phyloP scores from a whole-genome alignment of 2,329 filamentous ascomycete species.

The Sclerotinia spermophila region DNA sequence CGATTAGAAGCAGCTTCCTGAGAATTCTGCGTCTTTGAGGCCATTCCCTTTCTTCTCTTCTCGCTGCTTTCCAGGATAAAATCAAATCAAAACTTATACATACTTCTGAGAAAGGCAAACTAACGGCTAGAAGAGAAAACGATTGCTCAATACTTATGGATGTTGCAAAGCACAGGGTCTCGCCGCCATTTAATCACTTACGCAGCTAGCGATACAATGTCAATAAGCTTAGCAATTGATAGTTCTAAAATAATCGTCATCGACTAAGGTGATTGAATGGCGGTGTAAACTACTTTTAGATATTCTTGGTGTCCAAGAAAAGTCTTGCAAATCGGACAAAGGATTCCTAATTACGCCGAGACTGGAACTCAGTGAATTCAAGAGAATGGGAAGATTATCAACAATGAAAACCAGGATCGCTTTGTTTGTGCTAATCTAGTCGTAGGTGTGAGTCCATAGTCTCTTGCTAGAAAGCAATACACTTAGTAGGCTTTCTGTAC shows the following conservation, averaged over 20 bases:
- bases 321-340: not conserved
- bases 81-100: no score
- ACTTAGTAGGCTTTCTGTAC: not conserved
- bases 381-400: not conserved
- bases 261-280: not conserved
- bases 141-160: not conserved
- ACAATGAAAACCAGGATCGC: not conserved
- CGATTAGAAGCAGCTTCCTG: not conserved
- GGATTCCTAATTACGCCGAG: fast-evolving
- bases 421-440: not conserved
- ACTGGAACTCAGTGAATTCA: not conserved
- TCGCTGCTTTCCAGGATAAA: not conserved
- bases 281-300: not conserved
- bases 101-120: no score
- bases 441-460: not conserved
- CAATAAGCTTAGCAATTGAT: not conserved
- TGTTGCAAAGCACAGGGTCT: not conserved
- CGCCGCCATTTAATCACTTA: not conserved
- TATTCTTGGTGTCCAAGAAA: not conserved
- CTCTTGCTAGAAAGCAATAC: not conserved
- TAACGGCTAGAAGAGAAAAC: not conserved
- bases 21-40: no score
- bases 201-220: not conserved
- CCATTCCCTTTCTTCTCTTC: not conserved
- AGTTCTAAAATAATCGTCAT: fast-evolving